Base-by-base conservation (phyloP, 495 filamentous ascomycete species). In the Podospora pseudopauciseta region DNA sequence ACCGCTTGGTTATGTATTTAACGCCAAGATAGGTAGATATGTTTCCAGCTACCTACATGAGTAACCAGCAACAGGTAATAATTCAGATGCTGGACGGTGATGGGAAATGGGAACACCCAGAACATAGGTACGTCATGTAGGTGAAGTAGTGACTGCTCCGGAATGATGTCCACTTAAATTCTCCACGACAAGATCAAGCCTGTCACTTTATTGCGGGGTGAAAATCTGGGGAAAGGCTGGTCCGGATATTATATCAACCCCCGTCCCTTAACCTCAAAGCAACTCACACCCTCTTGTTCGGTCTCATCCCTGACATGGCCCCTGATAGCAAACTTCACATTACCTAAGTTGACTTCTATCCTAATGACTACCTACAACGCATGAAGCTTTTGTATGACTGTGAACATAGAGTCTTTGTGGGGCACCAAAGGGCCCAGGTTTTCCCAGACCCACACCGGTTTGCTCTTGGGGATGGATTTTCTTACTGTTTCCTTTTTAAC, bases 141-240 rank as follows among this genome's bases (percentile, higher is more conserved):
- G 23, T 23, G 23, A 23, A 23, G 23, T 23, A 23, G 1, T 23
- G 23, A 23, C 4, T 32, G 58, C 58, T 23, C 11, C 26, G 58
- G 58, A 23, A 23, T 5, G 26, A 60, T 60, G n/a, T 20, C 11
- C n/a, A 60, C 58, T 6, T 18, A 60, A 61, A 61, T 61, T 32
- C 23, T 61, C 59, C 59, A 26, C 59, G 23, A 61, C 28, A n/a
- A 61, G 4, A 5, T 3, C 18, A 7, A 28, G 20, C 20, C 20
- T 20, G 28, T 5, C 20, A 28, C 27, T 32, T 20, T 27, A 11
- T 20, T 58, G 55, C 15, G 55, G 55, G 55, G 55, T 58, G 3
- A 58, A 58, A 58, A 26, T 58, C 55, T 58, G 59, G 59, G 59
- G 59, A 61, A 61, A 61, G 59, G 59, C 23, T 26, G 26, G 59